Evolutionary conservation across 2,329 filamentous ascomycete genomes (phyloP).

Genomic region (Sphaerulina vaccinii): DNA sequence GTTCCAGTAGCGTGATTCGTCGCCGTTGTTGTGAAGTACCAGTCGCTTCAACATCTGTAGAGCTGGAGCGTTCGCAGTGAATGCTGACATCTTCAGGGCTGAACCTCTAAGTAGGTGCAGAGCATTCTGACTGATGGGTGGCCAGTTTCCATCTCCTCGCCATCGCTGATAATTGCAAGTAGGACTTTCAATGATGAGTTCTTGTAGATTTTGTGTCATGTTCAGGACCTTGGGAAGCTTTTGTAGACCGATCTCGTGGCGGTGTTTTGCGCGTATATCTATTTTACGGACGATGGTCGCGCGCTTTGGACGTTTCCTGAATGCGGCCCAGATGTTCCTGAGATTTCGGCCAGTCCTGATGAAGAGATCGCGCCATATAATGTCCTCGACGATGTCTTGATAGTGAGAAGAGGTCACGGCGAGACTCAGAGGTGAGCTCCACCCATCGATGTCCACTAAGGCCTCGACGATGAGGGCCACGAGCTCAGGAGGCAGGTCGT

Average conservation of each 20-base stretch:
- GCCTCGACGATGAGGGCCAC: not conserved
- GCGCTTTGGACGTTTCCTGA: not conserved
- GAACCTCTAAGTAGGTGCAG: not conserved
- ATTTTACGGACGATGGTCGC: constrained; percentile 1
- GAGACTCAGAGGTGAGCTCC: not conserved
- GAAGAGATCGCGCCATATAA: constrained; percentile 7
- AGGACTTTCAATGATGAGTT: constrained; percentile 6
- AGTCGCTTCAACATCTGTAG: constrained; percentile 4
- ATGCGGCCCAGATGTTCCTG: not conserved
- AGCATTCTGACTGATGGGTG: not conserved
- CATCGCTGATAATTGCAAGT: not conserved
- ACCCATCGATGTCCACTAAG: not conserved
- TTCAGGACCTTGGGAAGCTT: constrained; percentile 3
- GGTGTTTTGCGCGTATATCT: not conserved
- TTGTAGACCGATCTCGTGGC: constrained; percentile 4
- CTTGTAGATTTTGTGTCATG: constrained; percentile 1
- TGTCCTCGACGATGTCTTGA: not conserved
- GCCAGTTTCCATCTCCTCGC: constrained; percentile 9
- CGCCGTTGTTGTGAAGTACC: constrained; percentile 5
- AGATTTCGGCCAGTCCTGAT: not conserved
- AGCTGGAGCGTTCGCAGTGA: not conserved
- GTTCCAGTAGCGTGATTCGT: constrained; percentile 1
- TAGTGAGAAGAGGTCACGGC: not conserved
- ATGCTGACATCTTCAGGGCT: not conserved
- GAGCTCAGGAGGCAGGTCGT: constrained; percentile 1